Conservation (phyloP, 805 yeast species). For the Kodamaea nitidulidarum region DNA sequence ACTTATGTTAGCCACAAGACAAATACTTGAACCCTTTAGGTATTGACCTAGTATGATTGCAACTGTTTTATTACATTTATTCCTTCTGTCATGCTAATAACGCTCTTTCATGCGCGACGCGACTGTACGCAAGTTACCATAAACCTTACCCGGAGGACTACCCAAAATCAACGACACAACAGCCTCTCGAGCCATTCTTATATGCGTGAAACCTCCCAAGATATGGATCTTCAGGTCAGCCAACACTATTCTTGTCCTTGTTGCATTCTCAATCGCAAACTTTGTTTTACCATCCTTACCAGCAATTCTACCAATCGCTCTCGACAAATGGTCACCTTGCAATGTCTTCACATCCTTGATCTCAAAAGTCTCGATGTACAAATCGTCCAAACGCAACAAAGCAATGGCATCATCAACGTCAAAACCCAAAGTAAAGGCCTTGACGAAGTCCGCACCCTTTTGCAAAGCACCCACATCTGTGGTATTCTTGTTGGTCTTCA, state of each 20-base stretch:
- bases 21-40: too few species aligned
- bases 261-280: constrained; percentile 97
- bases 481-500: constrained; percentile 77
- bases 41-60: too few species aligned
- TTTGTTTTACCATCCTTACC: constrained; percentile 99
- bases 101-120: constrained; percentile 97
- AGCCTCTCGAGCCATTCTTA: constrained; percentile 97
- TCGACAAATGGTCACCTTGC: constrained; percentile 91
- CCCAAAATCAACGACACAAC: constrained; percentile 93
- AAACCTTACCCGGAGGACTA: constrained; percentile 97
- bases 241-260: constrained; percentile 93
- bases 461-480: constrained; percentile 93
- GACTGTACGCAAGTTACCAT: constrained; percentile 93
- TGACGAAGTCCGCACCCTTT: constrained; percentile 95
- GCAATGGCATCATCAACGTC: constrained; percentile 98
- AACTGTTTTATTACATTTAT: not conserved
- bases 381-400: constrained; percentile 85
- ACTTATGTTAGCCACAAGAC: too few species aligned
- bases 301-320: constrained; percentile 99
- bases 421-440: constrained; percentile 93
- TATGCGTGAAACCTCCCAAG: constrained; percentile 94
- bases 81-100: constrained; percentile 42
- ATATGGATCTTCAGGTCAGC: constrained; percentile 97
- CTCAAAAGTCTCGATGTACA: constrained; percentile 95
- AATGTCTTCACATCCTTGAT: constrained; percentile 94